Evolutionary conservation across 192 early-diverging fungal genomes (phyloP).

Genomic region (Funneliformis mosseae): DNA sequence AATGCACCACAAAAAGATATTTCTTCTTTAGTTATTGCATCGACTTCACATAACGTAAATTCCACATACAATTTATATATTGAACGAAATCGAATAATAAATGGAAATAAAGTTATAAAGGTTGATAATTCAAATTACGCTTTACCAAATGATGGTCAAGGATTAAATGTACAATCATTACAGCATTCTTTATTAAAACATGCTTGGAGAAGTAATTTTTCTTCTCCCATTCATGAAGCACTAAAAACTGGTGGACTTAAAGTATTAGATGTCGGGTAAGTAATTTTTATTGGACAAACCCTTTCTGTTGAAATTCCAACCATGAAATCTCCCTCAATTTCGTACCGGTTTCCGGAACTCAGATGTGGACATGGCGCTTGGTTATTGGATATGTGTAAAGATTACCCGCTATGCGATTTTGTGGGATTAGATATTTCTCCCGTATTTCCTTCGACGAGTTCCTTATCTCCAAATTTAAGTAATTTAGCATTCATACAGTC

Average conservation of each 20-base stretch:
- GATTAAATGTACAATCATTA: neutral
- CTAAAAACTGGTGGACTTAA: conserved; percentile 5
- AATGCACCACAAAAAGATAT: too few species aligned
- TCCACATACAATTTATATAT: too few species aligned
- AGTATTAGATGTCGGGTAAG: conserved; percentile 14
- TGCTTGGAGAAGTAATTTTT: conserved; percentile 40
- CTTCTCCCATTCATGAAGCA: conserved; percentile 36
- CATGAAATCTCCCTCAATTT: too few species aligned
- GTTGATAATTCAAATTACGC: conserved; percentile 30
- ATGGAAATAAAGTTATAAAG: too few species aligned
- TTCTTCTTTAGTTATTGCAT: too few species aligned
- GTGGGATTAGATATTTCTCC: conserved; percentile 31
- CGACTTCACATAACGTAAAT: too few species aligned
- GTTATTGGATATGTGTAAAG: conserved; percentile 31
- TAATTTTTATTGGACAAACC: too few species aligned
- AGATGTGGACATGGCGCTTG: neutral
- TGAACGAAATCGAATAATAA: too few species aligned
- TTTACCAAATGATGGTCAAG: conserved; percentile 8
- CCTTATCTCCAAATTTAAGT: too few species aligned
- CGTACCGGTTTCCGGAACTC: neutral
- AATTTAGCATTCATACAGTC: neutral
- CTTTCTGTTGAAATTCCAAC: too few species aligned
- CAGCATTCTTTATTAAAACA: conserved; percentile 42
- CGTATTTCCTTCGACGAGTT: neutral
- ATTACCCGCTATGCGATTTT: conserved; percentile 36